Conservation (phyloP, 257 asterid genomes). For the Thymus quinquecostatus region DNA sequence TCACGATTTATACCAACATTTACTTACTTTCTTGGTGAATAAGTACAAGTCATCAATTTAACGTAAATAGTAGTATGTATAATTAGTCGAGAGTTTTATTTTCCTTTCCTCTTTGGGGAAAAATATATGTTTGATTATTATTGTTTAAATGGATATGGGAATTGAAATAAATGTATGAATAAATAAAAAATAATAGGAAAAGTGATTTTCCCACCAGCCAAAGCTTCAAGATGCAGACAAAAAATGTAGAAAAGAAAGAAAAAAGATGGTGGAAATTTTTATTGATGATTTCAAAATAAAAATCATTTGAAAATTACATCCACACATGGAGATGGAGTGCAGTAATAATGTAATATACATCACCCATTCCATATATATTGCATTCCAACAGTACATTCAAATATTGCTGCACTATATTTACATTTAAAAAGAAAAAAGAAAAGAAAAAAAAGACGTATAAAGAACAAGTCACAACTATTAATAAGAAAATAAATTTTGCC, state of each 20-base stretch:
- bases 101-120: too few relatives aligned
- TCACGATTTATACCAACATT: too few relatives aligned
- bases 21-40: background rate
- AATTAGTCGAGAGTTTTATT: too few relatives aligned
- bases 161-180: too few relatives aligned
- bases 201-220: background rate
- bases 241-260: background rate
- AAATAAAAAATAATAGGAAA: background rate
- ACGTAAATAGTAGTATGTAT: constrained; percentile 20
- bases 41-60: constrained; percentile 15
- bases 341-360: background rate
- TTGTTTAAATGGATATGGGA: too few relatives aligned
- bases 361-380: background rate
- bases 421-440: too few relatives aligned
- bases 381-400: background rate
- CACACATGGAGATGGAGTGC: constrained; percentile 15
- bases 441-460: too few relatives aligned
- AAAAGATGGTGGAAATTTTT: background rate
- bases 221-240: constrained; percentile 23
- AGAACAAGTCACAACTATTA: too few relatives aligned
- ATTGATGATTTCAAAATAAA: background rate
- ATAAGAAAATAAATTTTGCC: background rate
- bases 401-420: background rate
- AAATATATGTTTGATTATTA: too few relatives aligned
- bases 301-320: constrained; percentile 26